Conservation (phyloP, 2,329 filamentous ascomycete genomes). For the Endocalyx cinctus region DNA sequence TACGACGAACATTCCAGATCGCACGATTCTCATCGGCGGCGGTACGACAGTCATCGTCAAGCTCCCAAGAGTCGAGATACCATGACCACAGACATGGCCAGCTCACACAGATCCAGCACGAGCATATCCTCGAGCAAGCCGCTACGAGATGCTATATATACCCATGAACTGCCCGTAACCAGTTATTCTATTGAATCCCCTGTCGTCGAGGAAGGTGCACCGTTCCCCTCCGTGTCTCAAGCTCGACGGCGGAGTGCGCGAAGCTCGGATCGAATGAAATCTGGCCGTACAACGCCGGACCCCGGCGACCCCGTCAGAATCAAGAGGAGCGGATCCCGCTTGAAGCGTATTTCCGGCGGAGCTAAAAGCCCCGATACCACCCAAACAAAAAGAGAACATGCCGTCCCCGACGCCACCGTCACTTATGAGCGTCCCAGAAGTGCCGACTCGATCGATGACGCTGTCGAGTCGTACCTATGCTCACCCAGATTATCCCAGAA, state of each 20-base stretch:
- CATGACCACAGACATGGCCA: constrained; percentile 24
- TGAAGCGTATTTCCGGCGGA: constrained; percentile 53
- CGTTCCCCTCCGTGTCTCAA: constrained; percentile 64
- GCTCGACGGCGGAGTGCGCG: constrained; percentile 49
- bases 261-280: constrained; percentile 38
- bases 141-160: constrained; percentile 14
- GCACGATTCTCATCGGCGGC: constrained; percentile 15
- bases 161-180: constrained; percentile 17
- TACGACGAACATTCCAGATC: constrained; percentile 28
- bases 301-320: constrained; percentile 37
- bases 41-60: constrained; percentile 21
- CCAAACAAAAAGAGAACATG: constrained; percentile 18
- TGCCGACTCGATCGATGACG: constrained; percentile 81
- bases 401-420: constrained; percentile 38
- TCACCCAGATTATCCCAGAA: constrained; percentile 83
- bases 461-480: constrained; percentile 78
- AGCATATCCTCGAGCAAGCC: constrained; percentile 17
- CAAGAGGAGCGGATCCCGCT: constrained; percentile 53
- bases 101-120: constrained; percentile 17
- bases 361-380: constrained; percentile 31
- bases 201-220: constrained; percentile 58
- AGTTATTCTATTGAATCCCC: constrained; percentile 21
- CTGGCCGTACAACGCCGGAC: constrained; percentile 46
- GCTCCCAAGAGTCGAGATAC: constrained; percentile 27
- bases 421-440: constrained; percentile 72